Evolutionary conservation across 2,329 filamentous ascomycete species (phyloP).

Genomic region (Aureobasidium musti): DNA sequence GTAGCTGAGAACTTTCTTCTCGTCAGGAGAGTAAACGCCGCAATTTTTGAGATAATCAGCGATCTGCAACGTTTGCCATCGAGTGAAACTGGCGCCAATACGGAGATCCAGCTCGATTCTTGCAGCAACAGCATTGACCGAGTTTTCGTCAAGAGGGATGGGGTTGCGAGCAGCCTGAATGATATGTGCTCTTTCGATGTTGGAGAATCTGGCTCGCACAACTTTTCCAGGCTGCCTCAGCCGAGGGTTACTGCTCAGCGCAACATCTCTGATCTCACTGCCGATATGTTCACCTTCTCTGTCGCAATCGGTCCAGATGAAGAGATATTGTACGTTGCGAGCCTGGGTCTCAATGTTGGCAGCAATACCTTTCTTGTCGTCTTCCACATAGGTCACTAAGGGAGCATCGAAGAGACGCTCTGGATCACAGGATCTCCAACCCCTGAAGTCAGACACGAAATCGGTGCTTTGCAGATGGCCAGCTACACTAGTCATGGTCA

Average conservation of each 20-base stretch:
- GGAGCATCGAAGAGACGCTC: conserved; percentile 77
- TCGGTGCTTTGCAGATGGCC: conserved; percentile 84
- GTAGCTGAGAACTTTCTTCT: conserved; percentile 51
- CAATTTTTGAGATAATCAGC: not conserved
- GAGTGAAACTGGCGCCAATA: conserved; percentile 89
- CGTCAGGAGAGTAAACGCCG: conserved; percentile 44
- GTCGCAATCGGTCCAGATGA: conserved; percentile 99
- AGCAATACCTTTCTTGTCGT: conserved; percentile 77
- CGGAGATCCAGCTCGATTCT: conserved; percentile 91
- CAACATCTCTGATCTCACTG: conserved; percentile 81
- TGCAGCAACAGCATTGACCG: conserved; percentile 83
- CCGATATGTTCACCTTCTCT: conserved; percentile 97
- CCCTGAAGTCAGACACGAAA: conserved; percentile 71
- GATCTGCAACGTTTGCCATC: conserved; percentile 69
- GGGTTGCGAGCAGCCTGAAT: conserved; percentile 78
- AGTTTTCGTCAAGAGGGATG: conserved; percentile 75
- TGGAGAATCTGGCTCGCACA: conserved; percentile 89
- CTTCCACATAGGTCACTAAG: conserved; percentile 66
- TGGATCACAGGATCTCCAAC: conserved; percentile 81
- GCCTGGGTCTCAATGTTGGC: conserved; percentile 83
- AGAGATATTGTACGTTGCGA: conserved; percentile 68
- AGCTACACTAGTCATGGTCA: conserved; percentile 91
- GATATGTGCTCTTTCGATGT: conserved; percentile 93
- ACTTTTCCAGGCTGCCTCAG: conserved; percentile 62
- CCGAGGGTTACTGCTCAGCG: conserved; percentile 68